Base-by-base conservation (phyloP, 1,139 yeast species). In the Yamadazyma triangularis region DNA sequence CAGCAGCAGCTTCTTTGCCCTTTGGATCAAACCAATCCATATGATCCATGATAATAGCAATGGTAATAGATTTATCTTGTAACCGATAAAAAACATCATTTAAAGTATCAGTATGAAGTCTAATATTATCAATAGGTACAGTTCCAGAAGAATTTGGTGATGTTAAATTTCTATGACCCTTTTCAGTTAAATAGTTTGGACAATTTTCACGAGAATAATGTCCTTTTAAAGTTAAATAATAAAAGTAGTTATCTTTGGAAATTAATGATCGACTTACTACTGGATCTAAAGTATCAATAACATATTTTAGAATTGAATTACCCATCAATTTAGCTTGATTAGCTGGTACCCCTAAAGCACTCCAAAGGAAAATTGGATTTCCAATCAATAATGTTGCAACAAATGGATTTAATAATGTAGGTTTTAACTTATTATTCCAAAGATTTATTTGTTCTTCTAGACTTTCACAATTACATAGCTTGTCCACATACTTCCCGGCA, bases 41-140 rank as follows among this genome's bases (percentile, higher is more conserved):
- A 53, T 85, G 95, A 54, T 85, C 95, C 95, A 85, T 85, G 35
- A 85, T 81, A 29, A 85, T 74, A 16, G 91, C 91, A 47, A 80
- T 79, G 8, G 88, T 77, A 31, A 85, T 70, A 13, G 87, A 73
- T 34, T 73, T 71, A 32, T 70, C 66, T 23, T 77, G 64, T 36
- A 85, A 62, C 40, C 91, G 67, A 28, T 75, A 77, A 41, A 82
- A 76, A 3, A 84, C 93, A 46, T 83, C 88, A 50, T 77, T 78
- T 47, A 85, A 67, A 32, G 80, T 77, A 50, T 85, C 94, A 4
- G 94, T 85, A 57, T 85, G 94, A 28, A 85, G 60, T 50, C 93
- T 71, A 39, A 85, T 75, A 34, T 75, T 76, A 49, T 81, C 83
- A 36, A 84, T 57, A 10, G 84, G 79, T 7, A 51, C 40, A 20